A percentile compares a stretch with the other conserved stretches of the same genome.
phyloP scores from a whole-genome alignment of 139 green algal genomes.

The Tetraselmis striata region DNA sequence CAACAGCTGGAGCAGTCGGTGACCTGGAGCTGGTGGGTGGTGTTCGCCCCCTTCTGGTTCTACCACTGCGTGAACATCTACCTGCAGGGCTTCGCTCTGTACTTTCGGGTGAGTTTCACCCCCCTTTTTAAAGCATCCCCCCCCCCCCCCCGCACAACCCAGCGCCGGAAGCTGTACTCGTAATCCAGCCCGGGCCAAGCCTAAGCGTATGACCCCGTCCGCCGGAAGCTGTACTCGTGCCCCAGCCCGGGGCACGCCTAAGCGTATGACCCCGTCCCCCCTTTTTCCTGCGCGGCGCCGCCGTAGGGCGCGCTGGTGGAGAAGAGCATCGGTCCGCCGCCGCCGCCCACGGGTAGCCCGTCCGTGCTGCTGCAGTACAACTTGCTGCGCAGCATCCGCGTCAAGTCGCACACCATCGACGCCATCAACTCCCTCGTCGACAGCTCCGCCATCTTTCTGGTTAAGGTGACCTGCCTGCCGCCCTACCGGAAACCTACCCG shows the following conservation, averaged over 20 bases:
- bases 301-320: no score
- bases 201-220: no score
- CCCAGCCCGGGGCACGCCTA: no score
- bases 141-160: no score
- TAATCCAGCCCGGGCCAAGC: no score
- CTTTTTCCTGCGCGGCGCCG: no score
- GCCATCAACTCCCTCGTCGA: slow-evolving; percentile 16
- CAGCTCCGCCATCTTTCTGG: background rate
- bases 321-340: slow-evolving; percentile 23
- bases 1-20: background rate
- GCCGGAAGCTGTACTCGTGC: no score
- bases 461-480: slow-evolving; percentile 24
- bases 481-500: no score
- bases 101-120: background rate
- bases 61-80: slow-evolving; percentile 11
- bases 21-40: slow-evolving; percentile 10
- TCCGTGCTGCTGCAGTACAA: slow-evolving; percentile 26
- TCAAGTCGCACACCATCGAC: slow-evolving; percentile 15
- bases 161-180: no score
- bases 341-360: slow-evolving; percentile 10
- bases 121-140: no score
- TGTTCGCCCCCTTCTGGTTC: slow-evolving; percentile 16
- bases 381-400: slow-evolving; percentile 9
- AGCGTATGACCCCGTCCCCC: no score
- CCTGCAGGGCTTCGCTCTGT: background rate